phyloP scores from a whole-genome alignment of 2,329 filamentous ascomycete species.

The Exophiala sideris region DNA sequence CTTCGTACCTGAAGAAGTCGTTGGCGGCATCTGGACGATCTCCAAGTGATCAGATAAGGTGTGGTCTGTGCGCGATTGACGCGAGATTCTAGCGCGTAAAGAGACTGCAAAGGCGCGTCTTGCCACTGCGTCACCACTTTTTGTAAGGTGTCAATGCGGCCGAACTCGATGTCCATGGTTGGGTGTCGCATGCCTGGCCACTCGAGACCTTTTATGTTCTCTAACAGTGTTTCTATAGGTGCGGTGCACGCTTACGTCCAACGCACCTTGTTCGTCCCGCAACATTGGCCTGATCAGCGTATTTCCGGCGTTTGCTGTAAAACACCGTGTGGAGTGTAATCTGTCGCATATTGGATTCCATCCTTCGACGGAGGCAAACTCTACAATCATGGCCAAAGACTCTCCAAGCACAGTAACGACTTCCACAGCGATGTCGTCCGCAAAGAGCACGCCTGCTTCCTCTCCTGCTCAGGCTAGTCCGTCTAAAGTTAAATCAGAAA shows the following conservation, averaged over 20 bases:
- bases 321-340: neutral
- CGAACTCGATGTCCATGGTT: neutral
- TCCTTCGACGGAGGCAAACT: too few relatives aligned
- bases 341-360: neutral
- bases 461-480: conserved; percentile 8
- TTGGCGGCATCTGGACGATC: too few relatives aligned
- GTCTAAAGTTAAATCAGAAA: conserved; percentile 2
- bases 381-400: conserved; percentile 7
- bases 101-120: conserved; percentile 4
- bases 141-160: neutral
- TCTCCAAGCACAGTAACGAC: conserved; percentile 8
- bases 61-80: conserved; percentile 1
- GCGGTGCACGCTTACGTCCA: neutral
- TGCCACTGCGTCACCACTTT: conserved; percentile 13
- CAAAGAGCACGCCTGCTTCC: conserved; percentile 12
- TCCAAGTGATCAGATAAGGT: neutral
- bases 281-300: neutral
- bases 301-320: conserved; percentile 3
- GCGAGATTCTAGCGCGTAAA: neutral
- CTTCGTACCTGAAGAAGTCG: too few relatives aligned
- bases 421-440: conserved; percentile 16
- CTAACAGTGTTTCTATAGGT: neutral
- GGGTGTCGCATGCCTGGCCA: neutral
- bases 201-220: neutral
- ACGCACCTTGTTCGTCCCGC: neutral